Conservation (phyloP, 495 filamentous ascomycete species). For the Penicillium samsonianum region DNA sequence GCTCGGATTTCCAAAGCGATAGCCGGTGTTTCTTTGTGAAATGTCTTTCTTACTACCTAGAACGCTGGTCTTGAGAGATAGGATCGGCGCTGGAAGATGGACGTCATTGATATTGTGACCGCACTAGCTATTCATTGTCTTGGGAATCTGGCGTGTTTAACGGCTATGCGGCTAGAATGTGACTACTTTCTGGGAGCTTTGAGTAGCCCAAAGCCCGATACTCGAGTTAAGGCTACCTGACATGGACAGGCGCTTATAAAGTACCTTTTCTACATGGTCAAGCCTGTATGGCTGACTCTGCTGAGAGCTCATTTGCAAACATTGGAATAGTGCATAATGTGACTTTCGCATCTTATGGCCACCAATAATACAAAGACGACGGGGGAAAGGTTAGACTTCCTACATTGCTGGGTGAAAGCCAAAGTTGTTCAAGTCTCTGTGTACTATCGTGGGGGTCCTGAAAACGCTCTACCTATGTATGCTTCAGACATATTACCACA, state of each 20-base stretch:
- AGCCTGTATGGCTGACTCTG: neutral
- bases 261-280: neutral
- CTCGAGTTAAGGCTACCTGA: neutral
- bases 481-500: no score
- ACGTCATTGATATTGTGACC: neutral
- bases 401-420: neutral
- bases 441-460: neutral
- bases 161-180: neutral
- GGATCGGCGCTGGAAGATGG: neutral
- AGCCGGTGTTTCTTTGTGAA: neutral
- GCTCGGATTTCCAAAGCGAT: no score
- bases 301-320: neutral
- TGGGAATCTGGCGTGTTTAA: neutral
- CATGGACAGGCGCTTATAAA: neutral
- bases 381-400: neutral
- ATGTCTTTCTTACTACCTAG: neutral
- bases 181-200: neutral
- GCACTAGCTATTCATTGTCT: neutral
- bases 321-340: no score
- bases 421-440: neutral
- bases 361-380: no score
- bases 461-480: neutral
- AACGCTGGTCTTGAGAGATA: neutral
- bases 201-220: neutral
- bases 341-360: no score